Percentiles rank a stretch among this genome's conserved stretches.
phyloP scores from a whole-genome alignment of 1,284 basidiomycete species.

The Ceratobasidium sp. region DNA sequence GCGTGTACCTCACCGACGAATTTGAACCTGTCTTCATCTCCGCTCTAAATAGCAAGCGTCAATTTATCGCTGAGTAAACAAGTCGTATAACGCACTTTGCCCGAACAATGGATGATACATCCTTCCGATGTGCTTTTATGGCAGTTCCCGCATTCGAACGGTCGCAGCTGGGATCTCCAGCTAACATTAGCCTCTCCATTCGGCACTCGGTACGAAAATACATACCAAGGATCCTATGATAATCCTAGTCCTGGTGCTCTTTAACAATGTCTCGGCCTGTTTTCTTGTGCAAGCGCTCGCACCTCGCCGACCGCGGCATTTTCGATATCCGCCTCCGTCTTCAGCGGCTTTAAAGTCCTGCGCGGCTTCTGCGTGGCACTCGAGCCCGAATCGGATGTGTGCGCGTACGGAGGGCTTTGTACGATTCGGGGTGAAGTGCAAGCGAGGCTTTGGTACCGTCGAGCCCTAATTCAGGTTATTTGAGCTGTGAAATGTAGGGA shows the following conservation, averaged over 20 bases:
- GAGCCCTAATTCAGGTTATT: conserved; percentile 75
- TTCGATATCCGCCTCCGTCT: conserved; percentile 70
- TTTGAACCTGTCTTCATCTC: conserved; percentile 77
- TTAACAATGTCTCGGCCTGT: conserved; percentile 82
- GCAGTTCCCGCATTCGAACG: conserved; percentile 76
- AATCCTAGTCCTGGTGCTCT: conserved; percentile 87
- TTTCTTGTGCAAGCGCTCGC: conserved; percentile 74
- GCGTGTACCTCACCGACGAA: conserved; percentile 81
- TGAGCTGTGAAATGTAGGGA: conserved; percentile 65
- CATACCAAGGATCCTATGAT: conserved; percentile 65
- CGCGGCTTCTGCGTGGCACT: conserved; percentile 79
- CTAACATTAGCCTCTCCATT: neutral
- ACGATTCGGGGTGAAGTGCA: conserved; percentile 72
- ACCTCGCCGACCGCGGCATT: conserved; percentile 76
- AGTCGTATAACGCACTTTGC: conserved; percentile 67
- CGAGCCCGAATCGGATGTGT: conserved; percentile 79
- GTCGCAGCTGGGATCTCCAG: conserved; percentile 64
- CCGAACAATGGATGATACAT: conserved; percentile 85
- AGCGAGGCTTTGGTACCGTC: conserved; percentile 79
- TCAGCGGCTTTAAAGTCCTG: conserved; percentile 83
- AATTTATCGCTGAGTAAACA: conserved; percentile 6
- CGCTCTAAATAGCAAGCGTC: conserved; percentile 59
- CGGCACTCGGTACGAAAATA: no score
- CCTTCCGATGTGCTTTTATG: conserved; percentile 85
- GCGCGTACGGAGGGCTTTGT: conserved; percentile 88